Evolutionary conservation across 78 protist genomes (phyloP), one percentile per base, ranked within the genome.

Genomic region (Dictyostelium purpureum): DNA sequence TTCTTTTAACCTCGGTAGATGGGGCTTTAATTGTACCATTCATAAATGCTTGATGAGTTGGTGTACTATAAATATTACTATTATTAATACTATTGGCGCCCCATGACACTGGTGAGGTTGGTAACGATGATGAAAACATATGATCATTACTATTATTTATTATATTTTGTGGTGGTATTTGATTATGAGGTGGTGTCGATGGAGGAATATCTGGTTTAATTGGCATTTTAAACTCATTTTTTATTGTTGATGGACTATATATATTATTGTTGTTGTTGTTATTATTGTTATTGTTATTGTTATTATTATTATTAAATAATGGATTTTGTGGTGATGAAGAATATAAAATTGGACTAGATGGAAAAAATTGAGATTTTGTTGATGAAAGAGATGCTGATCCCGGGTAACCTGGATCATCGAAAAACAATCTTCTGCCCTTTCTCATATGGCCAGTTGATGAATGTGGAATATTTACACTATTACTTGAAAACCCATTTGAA

Each of bases 111-210:
- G 91, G 81, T 31, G 81, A 73, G 1, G 91, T 85, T 26, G 91
- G 91, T 26, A 85, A 79, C 26, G 91, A 85, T 21, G 91, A 85
- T 14, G 91, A 85, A 38, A 85, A 73, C 49, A 65, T 52, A 54
- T 28, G 57, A 9, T 45, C 45, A 4, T 78, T 24, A 12, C 54
- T 38, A 37, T 52, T 52, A 54, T 31, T 76, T 33, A 16, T 51
- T 21, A 19, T 76, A 19, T 33, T 31, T 6, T 33, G n/a, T n/a
- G n/a, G n/a, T n/a, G n/a, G n/a, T n/a, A n/a, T n/a, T n/a, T n/a
- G n/a, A n/a, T n/a, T n/a, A n/a, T n/a, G n/a, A n/a, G n/a, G n/a
- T n/a, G n/a, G n/a, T n/a, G n/a, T n/a, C n/a, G n/a, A n/a, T n/a
- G n/a, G n/a, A n/a, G n/a, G n/a, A n/a, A n/a, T n/a, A n/a, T n/a